Evolutionary conservation across 2,329 filamentous ascomycete species (phyloP), one percentile per base, ranked within the genome.

Genomic region (Monosporascus sp.): DNA sequence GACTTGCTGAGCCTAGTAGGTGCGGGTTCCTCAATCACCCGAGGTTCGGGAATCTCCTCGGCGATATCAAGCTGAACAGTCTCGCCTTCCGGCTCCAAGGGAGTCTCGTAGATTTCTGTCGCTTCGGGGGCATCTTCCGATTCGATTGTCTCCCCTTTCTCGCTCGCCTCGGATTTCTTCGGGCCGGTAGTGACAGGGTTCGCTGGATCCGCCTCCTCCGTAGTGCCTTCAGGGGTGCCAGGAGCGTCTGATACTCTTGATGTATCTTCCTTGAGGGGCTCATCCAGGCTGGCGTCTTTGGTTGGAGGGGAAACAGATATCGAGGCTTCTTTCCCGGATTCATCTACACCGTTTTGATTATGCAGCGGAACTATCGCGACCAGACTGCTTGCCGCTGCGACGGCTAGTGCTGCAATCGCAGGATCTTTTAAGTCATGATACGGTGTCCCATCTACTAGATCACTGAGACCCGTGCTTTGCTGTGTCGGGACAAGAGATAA

Each of bases 401-500:
- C 51, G 49, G 53, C 50, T 20, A 55, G 39, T 46, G 57, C 54
- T 22, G 24, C 48, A 9, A 48, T 48, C 25, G 25, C 45, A 17
- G 54, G 31, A 27, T 49, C 50, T 38, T 55, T 50, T 14, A 35
- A 35, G 35, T 48, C 48, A 24, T 50, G 48, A 46, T 52, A 49
- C 43, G 47, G 20, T 7, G 41, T 22, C 14, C 52, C 44, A 20
- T 59, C 52, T 25, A 51, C 37, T 5, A 54, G 25, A 9, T 53
- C 54, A 15, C 41, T 24, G 18, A 54, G 44, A 9, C 52, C 50
- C 25, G 22, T 48, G 5, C 38, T 50, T 46, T 51, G 46, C 18
- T 55, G 41, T 25, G 54, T 47, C 41, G 53, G 39, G 36, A 48
- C 54, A 25, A 56, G 41, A 52, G 55, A 55, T 35, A 60, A 54